A percentile compares a stretch with the other conserved stretches of the same genome.
phyloP scores from a whole-genome alignment of 2,329 filamentous ascomycete species.

The Gnomoniopsis sp. region DNA sequence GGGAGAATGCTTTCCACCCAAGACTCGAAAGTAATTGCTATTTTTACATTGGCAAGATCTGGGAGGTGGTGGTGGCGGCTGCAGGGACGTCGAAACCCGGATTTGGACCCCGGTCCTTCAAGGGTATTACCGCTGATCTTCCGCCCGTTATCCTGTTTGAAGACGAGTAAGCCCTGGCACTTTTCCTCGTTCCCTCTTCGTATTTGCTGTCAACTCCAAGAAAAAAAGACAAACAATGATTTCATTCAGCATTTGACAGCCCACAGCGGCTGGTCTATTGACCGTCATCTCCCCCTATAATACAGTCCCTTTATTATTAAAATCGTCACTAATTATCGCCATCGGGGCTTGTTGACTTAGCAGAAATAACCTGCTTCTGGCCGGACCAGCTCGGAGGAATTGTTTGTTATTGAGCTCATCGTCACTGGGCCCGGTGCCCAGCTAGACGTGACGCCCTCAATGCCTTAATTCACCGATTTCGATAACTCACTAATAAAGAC shows the following conservation, averaged over 20 bases:
- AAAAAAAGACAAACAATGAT: neutral
- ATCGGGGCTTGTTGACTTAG: neutral
- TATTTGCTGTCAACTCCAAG: neutral
- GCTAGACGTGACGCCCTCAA: slow-evolving; percentile 1
- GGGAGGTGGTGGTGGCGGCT: slow-evolving; percentile 3
- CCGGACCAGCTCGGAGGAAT: neutral
- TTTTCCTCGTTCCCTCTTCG: neutral
- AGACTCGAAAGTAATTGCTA: neutral
- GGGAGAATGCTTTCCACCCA: too few relatives aligned
- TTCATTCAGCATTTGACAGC: slow-evolving; percentile 5
- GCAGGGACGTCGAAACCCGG: slow-evolving; percentile 7
- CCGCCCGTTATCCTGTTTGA: slow-evolving; percentile 12
- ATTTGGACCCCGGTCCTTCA: slow-evolving; percentile 6
- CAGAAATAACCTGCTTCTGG: neutral
- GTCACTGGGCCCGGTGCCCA: slow-evolving; percentile 12
- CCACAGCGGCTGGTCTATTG: neutral
- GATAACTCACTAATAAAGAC: neutral
- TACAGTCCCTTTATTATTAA: neutral
- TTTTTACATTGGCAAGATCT: slow-evolving; percentile 1
- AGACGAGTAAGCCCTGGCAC: slow-evolving; percentile 11
- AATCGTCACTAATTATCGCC: neutral
- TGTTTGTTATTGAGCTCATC: neutral
- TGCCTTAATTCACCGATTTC: slow-evolving; percentile 7
- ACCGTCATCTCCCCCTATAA: neutral
- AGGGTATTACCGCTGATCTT: slow-evolving; percentile 10